Base-by-base conservation (phyloP, 2,329 filamentous ascomycete genomes). In the Sporothrix schenckii region DNA sequence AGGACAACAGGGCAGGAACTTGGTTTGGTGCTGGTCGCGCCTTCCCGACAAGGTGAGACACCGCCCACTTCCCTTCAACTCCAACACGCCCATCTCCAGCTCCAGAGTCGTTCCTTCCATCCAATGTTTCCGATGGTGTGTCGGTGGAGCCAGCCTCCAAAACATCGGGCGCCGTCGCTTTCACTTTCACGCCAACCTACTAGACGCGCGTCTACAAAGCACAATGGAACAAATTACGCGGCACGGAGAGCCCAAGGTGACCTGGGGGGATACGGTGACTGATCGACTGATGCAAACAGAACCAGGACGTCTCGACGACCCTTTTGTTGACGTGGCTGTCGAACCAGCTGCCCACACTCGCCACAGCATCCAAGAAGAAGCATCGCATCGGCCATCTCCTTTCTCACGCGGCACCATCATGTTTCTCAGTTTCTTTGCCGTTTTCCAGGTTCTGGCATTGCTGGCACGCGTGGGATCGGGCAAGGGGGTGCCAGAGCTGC, bases 391-490 rank as follows among this genome's bases (percentile, higher is more conserved):
- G 2, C 6, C 11, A 4, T 44, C 11, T 44, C 5, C 41, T 13
- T 24, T 63, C 4, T 47, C 39, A 2, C 58, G 58, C 39, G 39
- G 58, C 11, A 13, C 41, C 63, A 56, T 44, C 47, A 68, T 70
- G 69, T 68, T 70, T 7, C 3, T 52, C 9, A 16, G 47, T 19
- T 70, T 70, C 24, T 44, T 53, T 10, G 21, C 66, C 10, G 14
- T 68, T 13, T 54, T 70, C 30, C 63, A 70, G 13, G 27, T 70
- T 6, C 24, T 66, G 11, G 44, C 47, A 5, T 14, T 73, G 10
- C 19, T 71, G n/a, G 54, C 24, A 13, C 60, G 44, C 7, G 54
- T 52, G 39, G 34, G 27, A 3, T 53, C 67, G 30, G 6, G 39
- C 53, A 61, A 30, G 44, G 54, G 54, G 16, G 21, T 34, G 10